Base-by-base conservation (phyloP, 2,329 filamentous ascomycete genomes). In the Boeremia lycopersici region DNA sequence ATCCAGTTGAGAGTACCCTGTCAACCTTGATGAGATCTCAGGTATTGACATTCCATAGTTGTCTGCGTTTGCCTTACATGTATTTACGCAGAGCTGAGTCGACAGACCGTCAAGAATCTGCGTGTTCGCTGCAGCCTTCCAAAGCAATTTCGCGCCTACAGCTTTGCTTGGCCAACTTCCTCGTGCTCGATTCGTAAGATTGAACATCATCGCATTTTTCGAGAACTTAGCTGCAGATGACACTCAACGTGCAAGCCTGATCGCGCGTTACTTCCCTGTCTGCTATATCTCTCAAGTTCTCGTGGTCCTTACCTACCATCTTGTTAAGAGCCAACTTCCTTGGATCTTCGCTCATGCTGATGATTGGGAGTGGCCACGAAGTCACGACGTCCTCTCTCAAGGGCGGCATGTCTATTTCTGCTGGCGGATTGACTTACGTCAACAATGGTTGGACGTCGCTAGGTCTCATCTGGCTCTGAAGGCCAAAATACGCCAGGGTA, bases 401-500 rank as follows among this genome's bases (percentile, higher is more conserved):
- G 13, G 45, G 45, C 12, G 45, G 45, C 45, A 48, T 39, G 12
- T 48, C 45, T 23, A 17, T n/a, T 4, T 39, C 35, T 9, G 12
- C 26, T 33, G 45, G 45, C 8, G 45, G 45, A 26, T 40, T 48
- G 8, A 13, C 28, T n/a, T 48, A 40, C 3, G 45, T 48, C 7
- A 40, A 13, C 7, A 48, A 28, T 40, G 40, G 15, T 23, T 48
- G 45, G 8, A 48, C 4, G 26, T 48, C 45, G n/a, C 30, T 35
- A 6, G 45, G 45, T n/a, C 35, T 35, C 35, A 48, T 48, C 17
- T 48, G 45, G 23, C 45, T 48, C 17, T 48, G 45, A 6, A 48
- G 34, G 9, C 45, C 45, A 11, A 39, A 40, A 11, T 48, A 48
- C 11, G 44, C 44, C 17, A 48, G 35, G 26, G 17, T 48, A 15